A percentile compares a stretch with the other conserved stretches of the same genome.
phyloP scores from a whole-genome alignment of 352 stramenopile genomes.

The Phytophthora fragariaefolia region DNA sequence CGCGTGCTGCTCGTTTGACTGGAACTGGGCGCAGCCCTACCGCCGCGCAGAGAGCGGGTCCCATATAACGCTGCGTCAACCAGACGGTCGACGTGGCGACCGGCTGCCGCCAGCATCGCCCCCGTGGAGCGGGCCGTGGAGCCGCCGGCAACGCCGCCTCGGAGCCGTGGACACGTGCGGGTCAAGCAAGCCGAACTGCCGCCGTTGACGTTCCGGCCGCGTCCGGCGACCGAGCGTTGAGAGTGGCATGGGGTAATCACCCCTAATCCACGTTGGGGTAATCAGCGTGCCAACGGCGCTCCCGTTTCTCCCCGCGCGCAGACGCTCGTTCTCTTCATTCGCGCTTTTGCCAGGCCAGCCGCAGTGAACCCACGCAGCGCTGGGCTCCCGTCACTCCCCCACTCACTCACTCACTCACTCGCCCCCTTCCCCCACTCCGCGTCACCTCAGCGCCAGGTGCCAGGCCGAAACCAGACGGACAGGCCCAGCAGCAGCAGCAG shows the following conservation, averaged over 20 bases:
- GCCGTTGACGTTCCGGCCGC: no score
- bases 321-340: constrained; percentile 22
- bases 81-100: constrained; percentile 17
- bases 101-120: not conserved
- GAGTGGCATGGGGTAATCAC: no score
- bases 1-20: constrained; percentile 18
- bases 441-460: constrained; percentile 5
- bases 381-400: constrained; percentile 6
- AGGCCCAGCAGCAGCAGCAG: constrained; percentile 13
- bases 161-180: no score
- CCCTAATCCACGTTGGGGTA: constrained; percentile 16
- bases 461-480: constrained; percentile 16
- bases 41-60: constrained; percentile 28
- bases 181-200: no score
- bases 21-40: constrained; percentile 13
- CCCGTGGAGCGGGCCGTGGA: no score
- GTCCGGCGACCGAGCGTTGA: no score
- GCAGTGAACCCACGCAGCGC: constrained; percentile 18
- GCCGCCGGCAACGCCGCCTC: no score
- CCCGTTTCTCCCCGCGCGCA: constrained; percentile 14
- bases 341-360: constrained; percentile 16
- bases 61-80: constrained; percentile 25
- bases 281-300: no score
- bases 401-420: no score
- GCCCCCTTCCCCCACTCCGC: no score